Percentiles rank a stretch among this genome's conserved stretches.
Evolutionary conservation across 1,284 basidiomycete genomes (phyloP).

Genomic region (Trametes hirsuta): DNA sequence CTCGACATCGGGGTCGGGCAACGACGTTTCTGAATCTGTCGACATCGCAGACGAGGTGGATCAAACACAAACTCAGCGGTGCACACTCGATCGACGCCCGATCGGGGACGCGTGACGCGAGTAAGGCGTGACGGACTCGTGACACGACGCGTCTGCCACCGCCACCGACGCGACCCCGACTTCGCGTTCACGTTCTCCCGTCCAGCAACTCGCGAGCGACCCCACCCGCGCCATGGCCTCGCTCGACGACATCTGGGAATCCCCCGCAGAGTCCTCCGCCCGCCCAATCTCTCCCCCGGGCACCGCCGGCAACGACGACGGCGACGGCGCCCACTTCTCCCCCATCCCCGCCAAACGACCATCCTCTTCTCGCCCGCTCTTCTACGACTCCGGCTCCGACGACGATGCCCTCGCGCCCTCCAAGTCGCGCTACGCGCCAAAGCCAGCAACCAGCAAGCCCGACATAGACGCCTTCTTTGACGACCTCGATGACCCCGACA

Average conservation of each 20-base stretch:
- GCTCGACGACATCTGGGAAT: conserved; percentile 49
- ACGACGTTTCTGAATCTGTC: neutral
- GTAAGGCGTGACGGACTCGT: conserved; percentile 17
- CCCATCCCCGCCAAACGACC: conserved; percentile 33
- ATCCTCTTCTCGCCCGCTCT: conserved; percentile 43
- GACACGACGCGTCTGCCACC: neutral
- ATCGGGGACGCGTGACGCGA: conserved; percentile 6
- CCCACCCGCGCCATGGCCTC: conserved; percentile 24
- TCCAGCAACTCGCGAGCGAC: neutral
- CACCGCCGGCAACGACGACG: neutral
- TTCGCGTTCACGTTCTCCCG: neutral
- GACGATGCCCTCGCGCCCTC: conserved; percentile 36
- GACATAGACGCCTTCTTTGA: conserved; percentile 70
- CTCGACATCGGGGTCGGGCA: conserved; percentile 52
- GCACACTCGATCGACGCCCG: neutral
- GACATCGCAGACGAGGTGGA: conserved; percentile 5
- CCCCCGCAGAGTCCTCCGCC: conserved; percentile 37
- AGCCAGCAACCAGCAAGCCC: conserved; percentile 28
- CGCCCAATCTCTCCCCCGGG: conserved; percentile 6
- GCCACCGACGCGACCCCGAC: too few relatives aligned
- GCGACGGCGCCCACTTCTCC: conserved; percentile 13
- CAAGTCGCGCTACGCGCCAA: conserved; percentile 22
- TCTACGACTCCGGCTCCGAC: conserved; percentile 54
- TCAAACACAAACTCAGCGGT: neutral
- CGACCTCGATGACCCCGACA: conserved; percentile 47